Conservation (phyloP, 371 early-diverging fungal genomes). For the Apophysomyces trapeziformis region DNA sequence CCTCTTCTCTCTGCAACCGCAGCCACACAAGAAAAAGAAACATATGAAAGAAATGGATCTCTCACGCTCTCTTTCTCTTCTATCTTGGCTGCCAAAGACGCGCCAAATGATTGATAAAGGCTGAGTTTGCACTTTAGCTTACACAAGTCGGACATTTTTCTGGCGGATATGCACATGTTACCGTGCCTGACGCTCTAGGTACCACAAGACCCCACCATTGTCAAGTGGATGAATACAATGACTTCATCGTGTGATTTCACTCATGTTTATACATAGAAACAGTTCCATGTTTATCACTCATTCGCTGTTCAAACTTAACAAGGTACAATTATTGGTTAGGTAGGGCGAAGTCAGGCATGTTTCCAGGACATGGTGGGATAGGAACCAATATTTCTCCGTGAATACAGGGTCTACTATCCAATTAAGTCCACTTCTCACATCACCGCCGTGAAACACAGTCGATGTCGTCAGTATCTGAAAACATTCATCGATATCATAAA, state of each 20-base stretch:
- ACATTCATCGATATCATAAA: slow-evolving; percentile 45
- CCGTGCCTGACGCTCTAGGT: background rate
- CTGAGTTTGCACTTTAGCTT: background rate
- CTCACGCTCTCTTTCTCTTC: too few relatives aligned
- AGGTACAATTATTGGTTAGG: background rate
- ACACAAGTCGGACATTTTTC: background rate
- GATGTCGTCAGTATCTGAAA: slow-evolving; percentile 45
- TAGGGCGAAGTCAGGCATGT: background rate
- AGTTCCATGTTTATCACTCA: background rate
- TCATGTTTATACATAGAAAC: background rate
- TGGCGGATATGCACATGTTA: background rate
- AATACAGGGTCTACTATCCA: slow-evolving; percentile 51
- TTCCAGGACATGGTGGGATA: slow-evolving; percentile 30
- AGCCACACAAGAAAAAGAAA: too few relatives aligned
- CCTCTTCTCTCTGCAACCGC: too few relatives aligned
- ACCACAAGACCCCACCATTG: slow-evolving; percentile 7
- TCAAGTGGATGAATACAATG: slow-evolving; percentile 3
- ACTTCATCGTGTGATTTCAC: slow-evolving; percentile 1
- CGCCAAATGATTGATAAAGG: background rate
- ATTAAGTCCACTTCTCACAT: slow-evolving; percentile 46
- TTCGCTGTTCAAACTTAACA: background rate
- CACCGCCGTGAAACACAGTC: slow-evolving; percentile 56
- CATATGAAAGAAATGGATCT: too few relatives aligned
- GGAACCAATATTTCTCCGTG: slow-evolving; percentile 55
- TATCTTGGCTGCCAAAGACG: too few relatives aligned